Evolutionary conservation across 2,329 filamentous ascomycete genomes (phyloP).

Genomic region (Venturia oleaginea): DNA sequence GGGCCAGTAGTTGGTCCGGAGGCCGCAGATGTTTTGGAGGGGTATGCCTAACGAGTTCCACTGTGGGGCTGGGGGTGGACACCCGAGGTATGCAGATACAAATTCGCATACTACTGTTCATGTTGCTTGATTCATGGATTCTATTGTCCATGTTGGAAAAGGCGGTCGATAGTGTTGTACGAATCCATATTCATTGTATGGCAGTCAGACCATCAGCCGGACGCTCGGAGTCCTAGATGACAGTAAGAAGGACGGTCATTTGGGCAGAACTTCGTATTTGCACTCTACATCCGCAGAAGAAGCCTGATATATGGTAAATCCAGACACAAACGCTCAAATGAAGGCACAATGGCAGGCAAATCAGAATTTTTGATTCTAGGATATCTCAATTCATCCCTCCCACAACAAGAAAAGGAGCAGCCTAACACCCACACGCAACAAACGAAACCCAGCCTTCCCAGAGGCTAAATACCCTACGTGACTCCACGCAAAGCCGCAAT

Average conservation of each 20-base stretch:
- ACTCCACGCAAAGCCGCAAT: constrained; percentile 1
- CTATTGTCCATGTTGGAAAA: neutral
- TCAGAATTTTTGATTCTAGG: neutral
- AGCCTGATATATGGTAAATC: neutral
- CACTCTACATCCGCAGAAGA: neutral
- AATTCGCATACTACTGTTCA: neutral
- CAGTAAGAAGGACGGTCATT: neutral
- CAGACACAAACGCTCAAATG: neutral
- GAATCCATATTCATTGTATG: neutral
- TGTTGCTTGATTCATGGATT: neutral
- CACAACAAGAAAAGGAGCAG: neutral
- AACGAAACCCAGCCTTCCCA: neutral
- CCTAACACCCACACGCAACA: neutral
- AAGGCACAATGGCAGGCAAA: neutral
- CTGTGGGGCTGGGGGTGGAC: neutral
- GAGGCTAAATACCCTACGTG: neutral
- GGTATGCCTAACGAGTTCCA: neutral
- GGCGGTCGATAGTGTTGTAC: neutral
- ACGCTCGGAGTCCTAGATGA: neutral
- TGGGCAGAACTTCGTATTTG: neutral
- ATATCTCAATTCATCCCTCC: neutral
- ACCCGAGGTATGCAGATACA: neutral
- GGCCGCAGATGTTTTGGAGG: neutral
- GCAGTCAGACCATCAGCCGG: neutral
- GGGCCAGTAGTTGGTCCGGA: neutral